phyloP scores from a whole-genome alignment of 257 asterid species.

The Solanum pennellii region DNA sequence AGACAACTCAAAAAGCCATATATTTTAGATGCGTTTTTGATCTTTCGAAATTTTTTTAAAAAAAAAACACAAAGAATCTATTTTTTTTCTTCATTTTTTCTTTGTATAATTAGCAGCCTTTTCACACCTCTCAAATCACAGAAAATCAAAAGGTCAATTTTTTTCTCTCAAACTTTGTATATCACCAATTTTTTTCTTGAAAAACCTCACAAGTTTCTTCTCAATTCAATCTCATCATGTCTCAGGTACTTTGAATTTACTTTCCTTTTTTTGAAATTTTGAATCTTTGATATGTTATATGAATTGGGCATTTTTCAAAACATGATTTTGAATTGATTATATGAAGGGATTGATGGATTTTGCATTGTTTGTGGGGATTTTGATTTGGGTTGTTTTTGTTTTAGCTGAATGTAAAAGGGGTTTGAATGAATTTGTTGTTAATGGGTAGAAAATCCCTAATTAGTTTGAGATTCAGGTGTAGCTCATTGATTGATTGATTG shows the following conservation, averaged over 20 bases:
- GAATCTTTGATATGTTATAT: not conserved
- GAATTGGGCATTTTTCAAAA: not conserved
- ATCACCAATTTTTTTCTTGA: not conserved
- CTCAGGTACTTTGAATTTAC: not conserved
- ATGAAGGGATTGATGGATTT: not conserved
- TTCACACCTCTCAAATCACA: not conserved
- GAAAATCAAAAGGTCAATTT: not conserved
- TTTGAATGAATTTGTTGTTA: not conserved
- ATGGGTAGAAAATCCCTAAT: not conserved
- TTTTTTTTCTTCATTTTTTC: not conserved
- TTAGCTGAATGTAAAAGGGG: not conserved
- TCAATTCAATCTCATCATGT: not conserved
- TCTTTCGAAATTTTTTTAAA: fast-evolving
- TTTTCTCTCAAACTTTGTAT: not conserved
- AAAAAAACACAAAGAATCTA: not conserved
- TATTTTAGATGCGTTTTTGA: not conserved
- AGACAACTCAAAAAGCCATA: not conserved
- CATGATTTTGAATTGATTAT: not conserved
- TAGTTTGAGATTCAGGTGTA: not conserved
- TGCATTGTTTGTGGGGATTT: not conserved
- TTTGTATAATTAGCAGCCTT: not conserved
- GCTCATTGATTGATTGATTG: not conserved
- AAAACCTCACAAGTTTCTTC: not conserved
- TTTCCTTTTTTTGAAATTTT: not conserved
- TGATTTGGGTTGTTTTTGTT: not conserved